Base-by-base conservation (phyloP, 495 filamentous ascomycete genomes). In the Rhizodiscina lignyota region DNA sequence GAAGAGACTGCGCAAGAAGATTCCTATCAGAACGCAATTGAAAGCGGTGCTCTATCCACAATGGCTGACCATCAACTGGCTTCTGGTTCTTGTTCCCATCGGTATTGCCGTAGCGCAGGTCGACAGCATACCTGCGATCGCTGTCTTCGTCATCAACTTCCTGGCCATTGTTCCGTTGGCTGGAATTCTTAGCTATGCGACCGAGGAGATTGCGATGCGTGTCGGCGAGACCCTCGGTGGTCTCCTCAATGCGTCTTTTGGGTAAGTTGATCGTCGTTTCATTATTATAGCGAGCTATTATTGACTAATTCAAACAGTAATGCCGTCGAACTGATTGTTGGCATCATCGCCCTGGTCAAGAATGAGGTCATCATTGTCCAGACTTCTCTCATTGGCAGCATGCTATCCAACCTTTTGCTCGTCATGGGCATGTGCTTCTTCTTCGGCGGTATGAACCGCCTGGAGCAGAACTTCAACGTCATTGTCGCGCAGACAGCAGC, bases 381-480 rank as follows among this genome's bases (percentile, higher is more conserved):
- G 54, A 92, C 86, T 1, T 94, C 86, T 2, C 59, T 94, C 10
- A 81, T 94, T 40, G 86, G 86, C 19, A 80, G 73, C 52, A 93
- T 94, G 52, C 59, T 94, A 13, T 93, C 85, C 13, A 94, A 94
- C 51, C 56, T 94, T 34, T 75, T 94, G 4, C 67, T 94, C 15
- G 87, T 94, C 23, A 62, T 94, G 60, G 86, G 86, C 13, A 86
- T 89, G 77, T 85, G 76, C 51, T 94, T 94, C 64, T 83, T 91
- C 58, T 79, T 79, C 34, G 85, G 86, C 21, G 86, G 86, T 20
- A 52, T 89, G 32, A 72, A 77, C 32, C 73, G 86, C 16, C 41
- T 68, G 21, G 79, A 93, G 48, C 86, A 94, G 44, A 74, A 72
- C 52, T 94, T 94, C 68, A 94, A 94, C 59, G 71, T 80, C 1